A percentile compares a stretch with the other conserved stretches of the same genome.
Conservation (phyloP, 345 rosid genomes). For the Limnanthes douglasii region DNA sequence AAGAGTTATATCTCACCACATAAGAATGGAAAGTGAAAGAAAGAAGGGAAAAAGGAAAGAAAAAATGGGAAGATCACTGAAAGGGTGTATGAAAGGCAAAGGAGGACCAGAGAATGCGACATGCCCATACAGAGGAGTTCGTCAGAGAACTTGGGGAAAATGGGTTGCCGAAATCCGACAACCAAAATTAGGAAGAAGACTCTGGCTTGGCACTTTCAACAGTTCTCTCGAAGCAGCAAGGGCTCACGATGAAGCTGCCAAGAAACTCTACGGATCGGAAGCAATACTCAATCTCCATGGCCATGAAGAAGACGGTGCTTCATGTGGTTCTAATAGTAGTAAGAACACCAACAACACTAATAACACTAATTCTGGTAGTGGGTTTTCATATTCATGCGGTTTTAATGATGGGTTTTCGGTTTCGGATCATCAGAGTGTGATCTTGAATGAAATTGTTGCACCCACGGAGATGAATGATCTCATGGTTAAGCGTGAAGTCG, state of each 20-base stretch:
- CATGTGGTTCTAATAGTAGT: too few relatives aligned
- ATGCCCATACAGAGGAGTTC: constrained; percentile 37
- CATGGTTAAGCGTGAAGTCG: too few relatives aligned
- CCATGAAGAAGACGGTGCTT: too few relatives aligned
- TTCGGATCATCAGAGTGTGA: too few relatives aligned
- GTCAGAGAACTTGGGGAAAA: constrained; percentile 54
- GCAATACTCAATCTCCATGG: constrained; percentile 42
- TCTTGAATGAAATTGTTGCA: too few relatives aligned
- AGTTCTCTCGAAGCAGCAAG: constrained; percentile 33
- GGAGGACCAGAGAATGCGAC: constrained; percentile 52
- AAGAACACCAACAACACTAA: too few relatives aligned
- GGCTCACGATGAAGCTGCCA: constrained; percentile 42
- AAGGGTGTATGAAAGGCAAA: constrained; percentile 63
- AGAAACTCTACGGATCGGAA: constrained; percentile 28
- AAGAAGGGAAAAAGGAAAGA: constrained; percentile 22
- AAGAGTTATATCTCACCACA: too few relatives aligned
- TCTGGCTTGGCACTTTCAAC: constrained; percentile 46
- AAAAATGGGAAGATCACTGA: constrained; percentile 36
- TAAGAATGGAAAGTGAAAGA: too few relatives aligned
- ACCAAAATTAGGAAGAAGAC: constrained; percentile 30
- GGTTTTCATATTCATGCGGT: too few relatives aligned
- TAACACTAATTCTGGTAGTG: too few relatives aligned
- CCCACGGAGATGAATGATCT: too few relatives aligned
- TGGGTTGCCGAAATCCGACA: constrained; percentile 56
- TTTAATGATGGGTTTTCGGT: too few relatives aligned